These are phyloP conservation scores for Apiospora pterosperma DNA, from an alignment of 2,329 filamentous ascomycete genomes.

Conservation along the genomic window DNA sequence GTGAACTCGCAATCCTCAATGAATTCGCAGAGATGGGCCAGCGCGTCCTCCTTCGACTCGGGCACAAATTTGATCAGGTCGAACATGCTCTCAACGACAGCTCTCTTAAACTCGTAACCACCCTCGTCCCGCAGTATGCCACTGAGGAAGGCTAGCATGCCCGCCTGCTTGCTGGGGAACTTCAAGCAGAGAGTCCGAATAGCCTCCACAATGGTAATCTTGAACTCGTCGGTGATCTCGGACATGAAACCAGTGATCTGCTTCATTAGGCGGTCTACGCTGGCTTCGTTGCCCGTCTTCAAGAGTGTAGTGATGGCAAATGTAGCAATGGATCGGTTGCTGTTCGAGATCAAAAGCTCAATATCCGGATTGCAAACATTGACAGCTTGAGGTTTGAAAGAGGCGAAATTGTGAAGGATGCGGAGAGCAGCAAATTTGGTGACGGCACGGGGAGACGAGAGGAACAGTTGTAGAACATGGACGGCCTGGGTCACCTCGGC, in stretches of 20 bases:
- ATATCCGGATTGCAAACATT: constrained; percentile 96
- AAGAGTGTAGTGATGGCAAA: constrained; percentile 97
- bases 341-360: constrained; percentile 93
- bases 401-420: constrained; percentile 93
- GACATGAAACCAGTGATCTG: constrained; percentile 98
- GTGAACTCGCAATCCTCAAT: constrained; percentile 99
- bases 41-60: constrained; percentile 74
- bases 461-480: constrained; percentile 92
- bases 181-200: constrained; percentile 96
- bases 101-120: constrained; percentile 96
- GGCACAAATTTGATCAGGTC: constrained; percentile 99
- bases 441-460: constrained; percentile 90
- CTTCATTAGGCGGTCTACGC: constrained; percentile 96
- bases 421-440: constrained; percentile 97
- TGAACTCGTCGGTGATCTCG: constrained; percentile 98
- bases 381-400: constrained; percentile 92
- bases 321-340: constrained; percentile 94
- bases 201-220: constrained; percentile 99
- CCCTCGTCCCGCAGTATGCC: constrained; percentile 96
- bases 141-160: constrained; percentile 95
- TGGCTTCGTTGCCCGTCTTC: constrained; percentile 97
- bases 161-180: constrained; percentile 96
- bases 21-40: constrained; percentile 96
- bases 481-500: constrained; percentile 88
- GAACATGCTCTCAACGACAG: constrained; percentile 98